Evolutionary conservation across 208 protist species (phyloP).

Genomic region (Trypanosoma boissoni): DNA sequence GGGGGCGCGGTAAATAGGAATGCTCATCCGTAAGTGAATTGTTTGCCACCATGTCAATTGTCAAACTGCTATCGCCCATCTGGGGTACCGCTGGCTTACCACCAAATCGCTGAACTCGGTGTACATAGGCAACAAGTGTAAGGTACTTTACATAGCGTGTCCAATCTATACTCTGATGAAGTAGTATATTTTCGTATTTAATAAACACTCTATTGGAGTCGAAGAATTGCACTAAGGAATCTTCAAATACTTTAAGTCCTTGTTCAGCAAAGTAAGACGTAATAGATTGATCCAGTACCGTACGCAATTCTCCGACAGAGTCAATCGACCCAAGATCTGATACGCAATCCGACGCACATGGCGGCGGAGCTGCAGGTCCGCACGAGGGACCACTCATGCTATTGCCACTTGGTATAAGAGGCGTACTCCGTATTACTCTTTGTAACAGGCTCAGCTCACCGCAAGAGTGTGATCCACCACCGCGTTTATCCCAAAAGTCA

Average conservation of each 20-base stretch:
- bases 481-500: conserved; percentile 79
- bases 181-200: conserved; percentile 33
- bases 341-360: not conserved
- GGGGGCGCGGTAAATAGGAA: conserved; percentile 21
- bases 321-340: conserved; percentile 36
- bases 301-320: conserved; percentile 56
- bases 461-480: not conserved
- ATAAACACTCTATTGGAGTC: conserved; percentile 45
- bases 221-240: conserved; percentile 56
- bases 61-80: not conserved
- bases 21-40: conserved; percentile 10
- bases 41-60: not conserved
- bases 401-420: not conserved
- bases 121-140: conserved; percentile 66
- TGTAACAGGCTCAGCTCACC: not conserved
- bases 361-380: conserved; percentile 5
- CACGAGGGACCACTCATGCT: not conserved
- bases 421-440: no score
- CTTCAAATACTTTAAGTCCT: conserved; percentile 30
- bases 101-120: conserved; percentile 1
- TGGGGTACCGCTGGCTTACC: conserved; percentile 4
- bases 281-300: conserved; percentile 74
- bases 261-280: conserved; percentile 77
- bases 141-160: conserved; percentile 84
- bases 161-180: conserved; percentile 43